Evolutionary conservation across 75 land plant genomes (phyloP).

Genomic region (Pseudotsuga menziesii): DNA sequence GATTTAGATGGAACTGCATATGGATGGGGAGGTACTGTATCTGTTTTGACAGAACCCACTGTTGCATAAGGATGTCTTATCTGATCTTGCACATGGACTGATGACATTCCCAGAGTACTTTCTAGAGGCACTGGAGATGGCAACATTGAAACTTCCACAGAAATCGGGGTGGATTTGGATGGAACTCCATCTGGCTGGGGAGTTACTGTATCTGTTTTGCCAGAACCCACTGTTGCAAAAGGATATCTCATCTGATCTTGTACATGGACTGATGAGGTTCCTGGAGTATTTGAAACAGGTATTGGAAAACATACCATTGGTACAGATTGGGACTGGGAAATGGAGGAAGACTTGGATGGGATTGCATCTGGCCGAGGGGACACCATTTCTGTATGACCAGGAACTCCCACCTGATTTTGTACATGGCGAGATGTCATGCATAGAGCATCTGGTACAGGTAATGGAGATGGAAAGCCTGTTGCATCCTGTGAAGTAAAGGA

Average conservation of each 20-base stretch:
- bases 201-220: neutral
- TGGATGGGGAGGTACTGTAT: neutral
- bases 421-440: neutral
- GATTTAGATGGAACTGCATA: neutral
- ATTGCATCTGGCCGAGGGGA: neutral
- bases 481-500: neutral
- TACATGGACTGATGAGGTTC: neutral
- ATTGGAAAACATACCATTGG: neutral
- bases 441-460: neutral
- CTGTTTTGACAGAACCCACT: neutral
- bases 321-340: neutral
- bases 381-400: neutral
- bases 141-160: neutral
- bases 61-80: neutral
- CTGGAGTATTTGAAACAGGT: neutral
- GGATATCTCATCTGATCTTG: conserved; percentile 1
- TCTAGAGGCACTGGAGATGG: neutral
- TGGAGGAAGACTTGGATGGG: neutral
- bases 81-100: neutral
- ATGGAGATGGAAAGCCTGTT: neutral
- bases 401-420: neutral
- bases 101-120: neutral
- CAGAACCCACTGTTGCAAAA: neutral
- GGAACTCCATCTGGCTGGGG: neutral
- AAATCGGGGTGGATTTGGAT: neutral